phyloP scores from a whole-genome alignment of 768 basidiomycete genomes.

The Tricholoma furcatifolium region DNA sequence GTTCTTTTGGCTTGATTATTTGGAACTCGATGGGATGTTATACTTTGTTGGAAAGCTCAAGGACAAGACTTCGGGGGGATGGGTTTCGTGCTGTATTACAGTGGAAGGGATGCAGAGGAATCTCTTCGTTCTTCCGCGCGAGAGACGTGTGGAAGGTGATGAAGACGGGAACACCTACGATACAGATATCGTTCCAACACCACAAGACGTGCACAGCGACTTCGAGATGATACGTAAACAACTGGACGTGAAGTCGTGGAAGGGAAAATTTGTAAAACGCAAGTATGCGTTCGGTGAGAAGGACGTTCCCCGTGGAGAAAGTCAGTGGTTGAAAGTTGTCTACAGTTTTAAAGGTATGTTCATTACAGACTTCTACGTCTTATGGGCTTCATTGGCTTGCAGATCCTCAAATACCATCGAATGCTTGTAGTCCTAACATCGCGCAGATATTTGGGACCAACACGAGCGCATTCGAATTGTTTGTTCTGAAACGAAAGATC shows the following conservation, averaged over 20 bases:
- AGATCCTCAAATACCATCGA: slow-evolving; percentile 77
- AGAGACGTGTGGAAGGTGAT: slow-evolving; percentile 54
- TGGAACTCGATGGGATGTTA: slow-evolving; percentile 81
- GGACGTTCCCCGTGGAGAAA: slow-evolving; percentile 76
- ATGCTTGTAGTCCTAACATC: slow-evolving; percentile 80
- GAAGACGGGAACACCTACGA: slow-evolving; percentile 61
- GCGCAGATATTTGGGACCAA: slow-evolving; percentile 87
- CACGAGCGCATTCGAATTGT: slow-evolving; percentile 88
- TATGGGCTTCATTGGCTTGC: background rate
- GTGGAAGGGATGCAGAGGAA: slow-evolving; percentile 88
- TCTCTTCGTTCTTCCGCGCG: slow-evolving; percentile 83
- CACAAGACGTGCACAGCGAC: slow-evolving; percentile 75
- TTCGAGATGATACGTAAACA: slow-evolving; percentile 78
- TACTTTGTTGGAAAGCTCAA: slow-evolving; percentile 91
- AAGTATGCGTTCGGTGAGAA: slow-evolving; percentile 91
- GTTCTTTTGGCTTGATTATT: slow-evolving; percentile 97
- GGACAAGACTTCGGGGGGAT: slow-evolving; percentile 66
- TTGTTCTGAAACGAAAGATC: slow-evolving; percentile 94
- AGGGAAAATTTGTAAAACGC: slow-evolving; percentile 80
- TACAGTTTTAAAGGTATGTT: slow-evolving; percentile 82
- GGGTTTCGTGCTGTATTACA: slow-evolving; percentile 85
- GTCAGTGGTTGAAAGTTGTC: slow-evolving; percentile 90
- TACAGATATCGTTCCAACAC: slow-evolving; percentile 72
- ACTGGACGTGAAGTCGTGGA: slow-evolving; percentile 72
- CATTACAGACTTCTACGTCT: background rate